Conservation (phyloP, 495 filamentous ascomycete genomes). For the Talaromyces stipitatus region DNA sequence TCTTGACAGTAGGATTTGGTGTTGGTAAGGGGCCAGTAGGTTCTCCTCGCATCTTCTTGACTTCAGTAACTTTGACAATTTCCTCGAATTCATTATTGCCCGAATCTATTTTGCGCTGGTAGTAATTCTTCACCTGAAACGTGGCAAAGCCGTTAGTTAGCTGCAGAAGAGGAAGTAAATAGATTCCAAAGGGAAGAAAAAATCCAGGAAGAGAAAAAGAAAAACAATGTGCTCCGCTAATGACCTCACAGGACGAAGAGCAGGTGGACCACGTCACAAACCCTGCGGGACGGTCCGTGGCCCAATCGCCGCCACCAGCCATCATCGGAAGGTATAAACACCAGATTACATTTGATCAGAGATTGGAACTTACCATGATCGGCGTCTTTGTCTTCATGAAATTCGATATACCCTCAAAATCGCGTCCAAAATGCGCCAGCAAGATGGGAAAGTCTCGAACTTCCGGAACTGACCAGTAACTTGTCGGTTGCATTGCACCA, state of each 20-base stretch:
- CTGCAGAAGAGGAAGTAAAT: too few relatives aligned
- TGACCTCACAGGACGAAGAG: background rate
- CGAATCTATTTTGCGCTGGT: slow-evolving; percentile 64
- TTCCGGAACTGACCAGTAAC: slow-evolving; percentile 97
- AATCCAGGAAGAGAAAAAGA: slow-evolving; percentile 14
- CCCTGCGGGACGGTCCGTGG: background rate
- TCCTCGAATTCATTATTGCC: slow-evolving; percentile 62
- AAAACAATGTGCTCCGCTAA: slow-evolving; percentile 1
- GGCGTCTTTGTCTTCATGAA: slow-evolving; percentile 89
- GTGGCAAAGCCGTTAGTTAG: too few relatives aligned
- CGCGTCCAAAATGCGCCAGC: slow-evolving; percentile 76
- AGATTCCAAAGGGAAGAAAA: background rate
- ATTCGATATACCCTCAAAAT: slow-evolving; percentile 76
- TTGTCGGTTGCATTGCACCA: slow-evolving; percentile 62
- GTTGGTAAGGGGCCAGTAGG: slow-evolving; percentile 59
- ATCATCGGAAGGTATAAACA: background rate
- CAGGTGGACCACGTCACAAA: background rate
- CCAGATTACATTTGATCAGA: background rate
- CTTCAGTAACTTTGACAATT: slow-evolving; percentile 62
- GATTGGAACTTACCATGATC: slow-evolving; percentile 65
- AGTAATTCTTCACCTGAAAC: slow-evolving; percentile 85
- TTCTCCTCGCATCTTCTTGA: slow-evolving; percentile 60
- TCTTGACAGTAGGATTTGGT: slow-evolving; percentile 52
- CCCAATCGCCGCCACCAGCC: background rate
- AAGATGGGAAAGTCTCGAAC: slow-evolving; percentile 71